Evolutionary conservation across 768 basidiomycete species (phyloP), one percentile per base, ranked within the genome.

Genomic region (Pleurotus eryngii): DNA sequence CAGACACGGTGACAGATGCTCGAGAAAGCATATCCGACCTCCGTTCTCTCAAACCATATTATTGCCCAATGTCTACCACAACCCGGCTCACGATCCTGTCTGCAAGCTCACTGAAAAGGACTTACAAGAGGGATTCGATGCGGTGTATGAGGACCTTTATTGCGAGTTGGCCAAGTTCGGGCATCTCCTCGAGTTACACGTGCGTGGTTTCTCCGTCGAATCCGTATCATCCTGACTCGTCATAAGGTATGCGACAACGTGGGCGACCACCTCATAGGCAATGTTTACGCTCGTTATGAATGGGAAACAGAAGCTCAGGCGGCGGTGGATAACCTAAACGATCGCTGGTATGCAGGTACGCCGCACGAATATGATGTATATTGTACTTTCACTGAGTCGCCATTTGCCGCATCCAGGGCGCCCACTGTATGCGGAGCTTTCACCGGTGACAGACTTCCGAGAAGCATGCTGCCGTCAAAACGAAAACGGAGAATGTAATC

Each of bases 381-480:
- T 40, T 20, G n/a, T 26, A 22, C 18, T 6, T 11, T 26, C 39
- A 20, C 51, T 55, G 9, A 51, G 15, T 11, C 42, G 37, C 53
- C 18, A 15, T n/a, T 45, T 51, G 26, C 20, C 45, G 50, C 59
- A 42, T 46, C 2, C 57, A 95, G 94, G 95, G 42, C 87, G 94
- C 50, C 96, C 96, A 2, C 76, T 99, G 27, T 95, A 95, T 67
- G 94, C 93, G n/a, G 97, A 99, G 67, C 81, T 99, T 22, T 95
- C 93, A 1, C 97, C 97, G 11, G 97, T 99, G 15, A 98, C 95
- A 26, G 97, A 99, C 74, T 99, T 99, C 72, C 87, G 95, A 49
- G 97, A 99, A 74, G 95, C 95, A 0, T 99, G 97, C 69, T 99
- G 97, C 71, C 85, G 97, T 47, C 97, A 99, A 72, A 98, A 99